Evolutionary conservation across 176 grass and related monocot species (phyloP), one percentile per base, ranked within the genome.

Genomic region (Eleusine indica): DNA sequence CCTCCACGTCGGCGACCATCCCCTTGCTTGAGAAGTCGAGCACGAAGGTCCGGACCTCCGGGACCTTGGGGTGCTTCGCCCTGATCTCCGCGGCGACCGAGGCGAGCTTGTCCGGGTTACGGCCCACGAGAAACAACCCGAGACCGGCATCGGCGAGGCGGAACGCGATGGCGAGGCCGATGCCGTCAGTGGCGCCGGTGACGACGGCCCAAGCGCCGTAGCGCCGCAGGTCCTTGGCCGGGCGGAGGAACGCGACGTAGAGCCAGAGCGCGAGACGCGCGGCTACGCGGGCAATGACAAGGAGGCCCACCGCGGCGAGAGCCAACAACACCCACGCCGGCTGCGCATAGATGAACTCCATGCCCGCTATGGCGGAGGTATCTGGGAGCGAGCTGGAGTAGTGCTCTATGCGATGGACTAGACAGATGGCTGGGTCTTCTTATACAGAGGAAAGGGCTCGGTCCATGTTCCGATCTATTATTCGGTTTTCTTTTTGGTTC

Each of bases 191-290:
- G 64, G 87, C 86, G 37, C 94, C 94, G 15, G 94, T 97, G 82
- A 97, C 94, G 48, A 97, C 89, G 25, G 94, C 94, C 94, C 94
- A 97, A 47, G 90, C 56, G 7, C 94, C 94, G 87, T 97, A 97
- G 29, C 91, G 87, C 53, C 91, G 87, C 21, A 97, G 85, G 65
- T 81, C 80, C 87, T 94, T 94, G 37, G 73, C 92, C 0, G 92
- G 92, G 64, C 94, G 94, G 65, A 97, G 92, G 82, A 94, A 97
- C 56, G 69, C 52, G 85, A 85, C 79, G 83, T 94, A 92, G 88
- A 89, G 39, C 94, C 94, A 97, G 46, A 80, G 83, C 71, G 78
- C 86, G 39, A 94, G 29, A 69, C 79, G 84, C 48, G 85, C 4
- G 22, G 86, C 86, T 64, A 87, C 75, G 76, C 82, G 78, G 16